Evolutionary conservation across 1,139 yeast species (phyloP), one percentile per base, ranked within the genome.

Genomic region (Pichia sp.): DNA sequence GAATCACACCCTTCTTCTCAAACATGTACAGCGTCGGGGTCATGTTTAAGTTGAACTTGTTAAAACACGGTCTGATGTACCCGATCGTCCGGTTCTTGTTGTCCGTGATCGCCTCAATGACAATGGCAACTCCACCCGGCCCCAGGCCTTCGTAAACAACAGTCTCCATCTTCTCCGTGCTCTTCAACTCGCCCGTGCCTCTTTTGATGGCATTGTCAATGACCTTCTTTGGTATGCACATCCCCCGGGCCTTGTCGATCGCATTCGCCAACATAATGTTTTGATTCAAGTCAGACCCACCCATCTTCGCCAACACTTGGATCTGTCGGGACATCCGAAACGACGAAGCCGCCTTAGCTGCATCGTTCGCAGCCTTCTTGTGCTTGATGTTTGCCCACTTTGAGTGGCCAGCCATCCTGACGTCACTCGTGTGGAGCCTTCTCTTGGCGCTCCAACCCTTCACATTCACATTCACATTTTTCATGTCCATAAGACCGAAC

Each of bases 371-470:
- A 55, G 96, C 96, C 72, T 93, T 93, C 68, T 89, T 95, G 66
- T 90, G 97, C 66, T 90, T 85, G 61, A 93, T 93, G 53, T 89
- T 90, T 47, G 95, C 89, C 99, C 99, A 93, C 71, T 92, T 93
- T 45, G 89, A 86, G 70, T 93, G 99, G 0, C 99, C 96, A 0
- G 86, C 82, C 7, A 60, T 53, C 5, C 53, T 32, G 0, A 50
- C 6, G 1, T 57, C 8, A 26, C 61, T 49, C 15, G 63, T 52
- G 42, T 54, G 57, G 15, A 57, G 31, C 3, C n/a, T 36, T 40
- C 55, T 50, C 41, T n/a, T 4, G 7, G 5, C 7, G 29, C 29
- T 26, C 29, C 29, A 26, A 26, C 29, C 29, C 7, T 26, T 26
- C 29, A 26, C 29, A 4, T 26, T 26, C 29, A 26, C 29, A 26